A percentile compares a stretch with the other conserved stretches of the same genome.
Conservation (phyloP, 192 early-diverging fungal genomes). For the Podila epigama region DNA sequence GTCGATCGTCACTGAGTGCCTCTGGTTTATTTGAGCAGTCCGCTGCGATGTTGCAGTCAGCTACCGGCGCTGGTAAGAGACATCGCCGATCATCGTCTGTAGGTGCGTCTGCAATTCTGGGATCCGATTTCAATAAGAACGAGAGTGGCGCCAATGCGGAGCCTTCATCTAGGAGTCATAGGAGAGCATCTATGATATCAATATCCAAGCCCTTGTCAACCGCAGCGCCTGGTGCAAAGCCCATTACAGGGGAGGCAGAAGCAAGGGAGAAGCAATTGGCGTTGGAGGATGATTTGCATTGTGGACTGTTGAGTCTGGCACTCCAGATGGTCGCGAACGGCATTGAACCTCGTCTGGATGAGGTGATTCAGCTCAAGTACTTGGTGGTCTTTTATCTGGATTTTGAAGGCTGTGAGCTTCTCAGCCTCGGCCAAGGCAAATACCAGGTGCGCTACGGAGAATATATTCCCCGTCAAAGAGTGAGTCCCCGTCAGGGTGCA, state of each 20-base stretch:
- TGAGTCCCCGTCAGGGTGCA: constrained; percentile 10
- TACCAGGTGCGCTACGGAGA: constrained; percentile 51
- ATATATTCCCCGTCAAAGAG: constrained; percentile 45
- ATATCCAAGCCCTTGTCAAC: neutral
- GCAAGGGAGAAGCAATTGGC: constrained; percentile 22
- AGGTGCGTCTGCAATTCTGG: neutral
- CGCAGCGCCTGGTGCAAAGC: neutral
- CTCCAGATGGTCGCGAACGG: constrained; percentile 66
- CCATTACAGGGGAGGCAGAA: neutral
- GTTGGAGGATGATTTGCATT: constrained; percentile 37
- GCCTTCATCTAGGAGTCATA: constrained; percentile 14
- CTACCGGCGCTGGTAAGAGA: neutral
- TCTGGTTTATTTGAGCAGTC: neutral
- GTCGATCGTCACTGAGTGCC: neutral
- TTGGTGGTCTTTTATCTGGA: constrained; percentile 57
- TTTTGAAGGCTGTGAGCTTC: constrained; percentile 54
- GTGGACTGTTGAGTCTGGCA: constrained; percentile 55
- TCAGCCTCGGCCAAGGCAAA: constrained; percentile 38
- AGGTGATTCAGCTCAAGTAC: constrained; percentile 57
- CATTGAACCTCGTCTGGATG: constrained; percentile 49
- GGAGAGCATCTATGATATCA: constrained; percentile 21
- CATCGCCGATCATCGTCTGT: neutral
- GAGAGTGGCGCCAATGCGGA: too few relatives aligned
- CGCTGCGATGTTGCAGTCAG: neutral
- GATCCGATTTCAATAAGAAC: too few relatives aligned